These are phyloP conservation scores for Pichia sp. DNA, from an alignment of 1,139 yeast genomes.

Conservation along the genomic window DNA sequence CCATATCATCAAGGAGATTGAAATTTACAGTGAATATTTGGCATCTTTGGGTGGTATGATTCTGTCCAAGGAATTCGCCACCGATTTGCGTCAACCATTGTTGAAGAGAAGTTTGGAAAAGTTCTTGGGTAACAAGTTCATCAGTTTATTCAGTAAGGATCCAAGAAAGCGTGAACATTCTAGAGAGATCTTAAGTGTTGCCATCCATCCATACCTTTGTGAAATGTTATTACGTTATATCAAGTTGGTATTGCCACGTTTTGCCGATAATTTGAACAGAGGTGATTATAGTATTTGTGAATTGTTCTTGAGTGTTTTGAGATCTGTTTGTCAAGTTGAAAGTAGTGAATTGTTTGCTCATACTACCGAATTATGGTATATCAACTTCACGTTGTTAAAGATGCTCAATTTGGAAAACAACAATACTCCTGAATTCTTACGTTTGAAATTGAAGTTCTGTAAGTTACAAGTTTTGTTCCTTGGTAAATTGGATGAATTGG, in stretches of 20 bases:
- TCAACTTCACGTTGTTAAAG: constrained; percentile 24
- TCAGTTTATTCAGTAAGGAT: constrained; percentile 26
- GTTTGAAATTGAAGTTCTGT: constrained; percentile 50
- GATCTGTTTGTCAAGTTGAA: constrained; percentile 28
- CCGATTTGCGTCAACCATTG: constrained; percentile 26
- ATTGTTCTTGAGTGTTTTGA: constrained; percentile 26
- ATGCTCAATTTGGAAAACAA: constrained; percentile 30
- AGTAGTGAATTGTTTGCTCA: constrained; percentile 25
- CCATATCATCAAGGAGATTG: constrained; percentile 16
- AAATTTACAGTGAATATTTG: constrained; percentile 31
- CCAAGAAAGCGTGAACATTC: constrained; percentile 29
- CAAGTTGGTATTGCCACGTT: constrained; percentile 22
- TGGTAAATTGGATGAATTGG: constrained; percentile 37
- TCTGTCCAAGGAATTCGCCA: constrained; percentile 25
- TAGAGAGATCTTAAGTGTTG: constrained; percentile 33
- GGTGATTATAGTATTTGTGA: constrained; percentile 30
- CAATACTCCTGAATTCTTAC: constrained; percentile 37
- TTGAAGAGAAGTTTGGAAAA: constrained; percentile 23
- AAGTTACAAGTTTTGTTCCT: constrained; percentile 43
- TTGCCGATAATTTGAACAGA: constrained; percentile 23
- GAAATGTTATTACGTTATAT: constrained; percentile 24
- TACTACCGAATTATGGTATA: constrained; percentile 26
- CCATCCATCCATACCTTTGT: constrained; percentile 33
- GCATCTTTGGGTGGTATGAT: constrained; percentile 35
- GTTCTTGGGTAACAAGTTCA: constrained; percentile 26